These are phyloP conservation scores for Zymoseptoria pseudotritici DNA, from an alignment of 2,329 filamentous ascomycete species.

Conservation along the genomic window DNA sequence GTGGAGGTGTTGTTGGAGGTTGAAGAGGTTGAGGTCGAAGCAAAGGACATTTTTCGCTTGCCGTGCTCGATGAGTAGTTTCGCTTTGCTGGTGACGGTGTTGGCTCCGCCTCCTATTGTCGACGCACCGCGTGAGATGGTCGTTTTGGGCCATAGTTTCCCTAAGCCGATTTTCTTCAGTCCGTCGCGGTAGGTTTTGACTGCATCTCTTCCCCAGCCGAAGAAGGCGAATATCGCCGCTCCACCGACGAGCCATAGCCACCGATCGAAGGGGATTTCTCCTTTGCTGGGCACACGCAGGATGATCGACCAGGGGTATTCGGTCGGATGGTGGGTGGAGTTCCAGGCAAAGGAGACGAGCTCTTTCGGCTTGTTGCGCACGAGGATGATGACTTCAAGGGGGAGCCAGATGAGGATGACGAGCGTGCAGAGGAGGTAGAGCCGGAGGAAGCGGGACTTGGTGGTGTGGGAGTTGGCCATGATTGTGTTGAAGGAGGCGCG, in stretches of 20 bases:
- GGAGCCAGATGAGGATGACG: conserved; percentile 46
- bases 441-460: conserved; percentile 54
- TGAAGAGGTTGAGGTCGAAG: not conserved
- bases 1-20: not conserved
- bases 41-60: not conserved
- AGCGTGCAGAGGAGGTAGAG: conserved; percentile 51
- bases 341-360: conserved; percentile 41
- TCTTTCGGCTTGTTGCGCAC: conserved; percentile 32
- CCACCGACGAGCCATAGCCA: conserved; percentile 52
- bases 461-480: conserved; percentile 47
- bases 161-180: conserved; percentile 37
- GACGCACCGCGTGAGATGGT: not conserved
- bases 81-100: not conserved
- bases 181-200: conserved; percentile 46
- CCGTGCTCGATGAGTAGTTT: not conserved
- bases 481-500: conserved; percentile 51
- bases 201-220: conserved; percentile 58
- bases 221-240: conserved; percentile 54
- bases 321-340: conserved; percentile 41
- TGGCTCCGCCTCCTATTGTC: not conserved
- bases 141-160: not conserved
- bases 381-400: conserved; percentile 47
- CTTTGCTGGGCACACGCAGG: conserved; percentile 39
- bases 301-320: conserved; percentile 41
- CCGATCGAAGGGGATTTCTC: conserved; percentile 45